Evolutionary conservation across 2,329 filamentous ascomycete genomes (phyloP), one percentile per base, ranked within the genome.

Genomic region (Aspergillus ibericus): DNA sequence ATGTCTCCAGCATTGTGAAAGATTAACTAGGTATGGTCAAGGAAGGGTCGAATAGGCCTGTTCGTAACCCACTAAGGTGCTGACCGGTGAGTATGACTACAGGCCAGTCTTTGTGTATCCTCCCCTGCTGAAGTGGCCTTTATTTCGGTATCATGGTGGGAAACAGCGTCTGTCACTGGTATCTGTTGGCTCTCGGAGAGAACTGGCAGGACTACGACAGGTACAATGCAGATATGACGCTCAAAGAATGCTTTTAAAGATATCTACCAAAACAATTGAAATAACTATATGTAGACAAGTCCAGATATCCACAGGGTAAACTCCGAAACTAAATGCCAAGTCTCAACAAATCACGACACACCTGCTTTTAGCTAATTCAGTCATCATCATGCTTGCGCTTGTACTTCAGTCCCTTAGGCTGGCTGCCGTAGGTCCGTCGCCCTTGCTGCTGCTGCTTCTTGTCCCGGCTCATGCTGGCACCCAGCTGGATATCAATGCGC

Each of bases 401-500:
- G 70, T 83, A 85, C 68, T 81, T 82, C 66, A 81, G 75, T 18
- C 77, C 80, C 75, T 91, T 88, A 32, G 89, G 90, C 78, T 96
- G 91, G 69, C 88, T 92, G 50, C 91, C 91, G 71, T 93, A 95
- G 10, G 84, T 83, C 69, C 88, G 81, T 67, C 91, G 80, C 38
- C 85, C 85, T 51, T 84, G 82, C 35, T 71, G 70, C 59, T 72
- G 68, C 60, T 83, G 81, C 78, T 90, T 90, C 78, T 90, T 90
- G 68, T 89, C 87, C 65, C 87, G 81, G 69, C 85, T 83, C 86
- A 95, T 84, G 71, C 91, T 90, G 5, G 90, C 86, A 0, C 90
- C 90, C 12, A 96, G 79, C 49, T 85, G 86, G 66, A 96, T 88
- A 72, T 96, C 91, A 36, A 96, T 87, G 55, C 90, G 81, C 3